Evolutionary conservation across 2,329 filamentous ascomycete species (phyloP).

Genomic region (Byssoonygena ceratinophila): DNA sequence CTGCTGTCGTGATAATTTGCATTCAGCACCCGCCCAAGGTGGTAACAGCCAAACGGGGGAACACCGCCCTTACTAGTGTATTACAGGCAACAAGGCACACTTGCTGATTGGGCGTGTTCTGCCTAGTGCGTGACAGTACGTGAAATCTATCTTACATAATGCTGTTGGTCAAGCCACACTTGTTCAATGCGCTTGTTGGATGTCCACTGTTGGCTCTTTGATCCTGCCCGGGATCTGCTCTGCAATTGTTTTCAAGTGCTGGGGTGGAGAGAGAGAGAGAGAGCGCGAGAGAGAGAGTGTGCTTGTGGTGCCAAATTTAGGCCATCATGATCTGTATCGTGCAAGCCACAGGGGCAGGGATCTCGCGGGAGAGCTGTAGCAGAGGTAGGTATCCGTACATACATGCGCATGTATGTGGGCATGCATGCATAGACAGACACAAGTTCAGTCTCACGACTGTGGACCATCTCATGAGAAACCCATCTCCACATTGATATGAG

Average conservation of each 20-base stretch:
- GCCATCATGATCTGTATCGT: background rate
- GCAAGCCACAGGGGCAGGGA: conserved; percentile 10
- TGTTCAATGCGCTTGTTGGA: background rate
- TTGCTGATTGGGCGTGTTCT: background rate
- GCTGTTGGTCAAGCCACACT: background rate
- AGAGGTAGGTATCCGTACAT: background rate
- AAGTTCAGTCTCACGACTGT: background rate
- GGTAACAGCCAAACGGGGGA: conserved; percentile 8
- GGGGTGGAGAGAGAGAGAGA: background rate
- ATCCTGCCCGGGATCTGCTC: background rate
- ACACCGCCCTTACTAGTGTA: conserved; percentile 2
- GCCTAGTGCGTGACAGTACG: background rate
- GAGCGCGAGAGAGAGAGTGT: too few species aligned
- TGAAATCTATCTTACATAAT: background rate
- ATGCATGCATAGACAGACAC: background rate
- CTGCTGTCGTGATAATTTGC: conserved; percentile 12
- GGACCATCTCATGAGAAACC: background rate
- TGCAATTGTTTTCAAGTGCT: background rate
- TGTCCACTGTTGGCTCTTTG: background rate
- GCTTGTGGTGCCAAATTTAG: conserved; percentile 3
- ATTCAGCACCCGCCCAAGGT: conserved; percentile 11
- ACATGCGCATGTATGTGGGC: background rate
- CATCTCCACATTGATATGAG: background rate
- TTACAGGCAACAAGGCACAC: background rate
- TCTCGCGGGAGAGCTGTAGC: conserved; percentile 2